phyloP scores from a whole-genome alignment of 129 eudicot species.

The Escallonia rubra region DNA sequence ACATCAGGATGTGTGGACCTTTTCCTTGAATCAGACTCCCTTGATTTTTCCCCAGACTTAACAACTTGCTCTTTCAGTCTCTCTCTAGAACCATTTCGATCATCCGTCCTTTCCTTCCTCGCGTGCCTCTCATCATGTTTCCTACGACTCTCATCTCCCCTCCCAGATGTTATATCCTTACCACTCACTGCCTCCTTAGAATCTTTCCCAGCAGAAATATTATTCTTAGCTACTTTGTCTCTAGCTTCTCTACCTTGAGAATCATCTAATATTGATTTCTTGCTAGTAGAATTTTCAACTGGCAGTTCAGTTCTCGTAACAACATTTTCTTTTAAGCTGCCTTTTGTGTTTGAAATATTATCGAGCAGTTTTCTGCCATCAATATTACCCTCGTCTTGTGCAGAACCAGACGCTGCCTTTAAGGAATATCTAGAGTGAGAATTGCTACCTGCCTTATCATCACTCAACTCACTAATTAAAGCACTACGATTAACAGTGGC shows the following conservation, averaged over 20 bases:
- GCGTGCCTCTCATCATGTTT: constrained; percentile 49
- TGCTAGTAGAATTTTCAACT: constrained; percentile 26
- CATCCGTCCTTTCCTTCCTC: constrained; percentile 38
- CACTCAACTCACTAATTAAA: constrained; percentile 13
- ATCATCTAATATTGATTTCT: constrained; percentile 29
- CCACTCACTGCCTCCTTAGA: constrained; percentile 27
- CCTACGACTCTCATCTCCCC: constrained; percentile 42
- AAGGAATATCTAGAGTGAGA: constrained; percentile 7
- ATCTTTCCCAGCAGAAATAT: constrained; percentile 31
- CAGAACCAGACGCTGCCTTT: constrained; percentile 9
- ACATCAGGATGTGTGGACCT: constrained; percentile 37
- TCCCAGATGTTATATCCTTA: constrained; percentile 26
- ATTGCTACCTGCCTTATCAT: constrained; percentile 20
- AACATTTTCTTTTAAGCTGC: constrained; percentile 18
- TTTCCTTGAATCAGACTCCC: constrained; percentile 52
- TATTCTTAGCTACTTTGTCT: constrained; percentile 30
- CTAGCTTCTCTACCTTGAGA: constrained; percentile 34
- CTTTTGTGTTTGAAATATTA: constrained; percentile 31
- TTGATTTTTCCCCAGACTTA: constrained; percentile 34
- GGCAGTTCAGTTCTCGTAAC: constrained; percentile 17
- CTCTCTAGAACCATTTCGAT: constrained; percentile 45
- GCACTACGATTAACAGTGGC: constrained; percentile 8
- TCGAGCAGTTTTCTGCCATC: constrained; percentile 25
- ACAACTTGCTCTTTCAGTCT: constrained; percentile 38
- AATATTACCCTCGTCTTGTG: constrained; percentile 18